Evolutionary conservation across 208 protist genomes (phyloP), one percentile per base, ranked within the genome.

Genomic region (Willaertia magna): DNA sequence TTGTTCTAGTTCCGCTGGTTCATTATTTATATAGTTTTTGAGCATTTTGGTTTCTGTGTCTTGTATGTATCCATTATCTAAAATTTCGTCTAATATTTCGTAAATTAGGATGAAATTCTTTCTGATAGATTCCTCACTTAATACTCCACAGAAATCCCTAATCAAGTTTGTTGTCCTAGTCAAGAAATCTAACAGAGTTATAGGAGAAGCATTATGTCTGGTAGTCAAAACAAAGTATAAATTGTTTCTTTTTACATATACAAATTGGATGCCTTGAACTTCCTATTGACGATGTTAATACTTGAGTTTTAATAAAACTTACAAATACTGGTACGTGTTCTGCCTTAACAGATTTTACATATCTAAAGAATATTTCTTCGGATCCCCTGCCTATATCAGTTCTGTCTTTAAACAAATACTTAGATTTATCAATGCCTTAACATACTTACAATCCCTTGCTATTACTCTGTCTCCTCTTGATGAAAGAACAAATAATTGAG

Each of bases 81-180:
- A 79, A 83, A 96, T 91, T 87, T 97, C 95, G 86, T 97, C 95
- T 46, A 96, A 79, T n/a, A 97, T 81, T 87, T 97, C 94, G 87
- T 97, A 96, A 30, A 96, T 87, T 16, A 97, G 89, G 22, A 94
- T 87, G 48, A 97, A 96, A 89, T 97, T 97, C 55, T 89, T 88
- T 9, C 92, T 88, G 30, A 97, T 86, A 67, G 90, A 88, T 51
- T 97, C 92, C 87, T 97, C 95, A 46, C 86, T 93, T 46, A 97
- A 84, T 4, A 94, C 90, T 9, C 94, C 93, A 75, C 95, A 88
- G 86, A 93, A 96, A 84, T 97, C 94, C 85, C 91, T 93, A 34
- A 96, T 92, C 1, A 97, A 83, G 74, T 90, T 90, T 46, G 91
- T 82, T 1, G 95, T 84, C 14, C 92, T 87, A 30, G 88, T 74